These are phyloP conservation scores for Citrus mangshanensis DNA, from an alignment of 345 rosid species.

Conservation along the genomic window DNA sequence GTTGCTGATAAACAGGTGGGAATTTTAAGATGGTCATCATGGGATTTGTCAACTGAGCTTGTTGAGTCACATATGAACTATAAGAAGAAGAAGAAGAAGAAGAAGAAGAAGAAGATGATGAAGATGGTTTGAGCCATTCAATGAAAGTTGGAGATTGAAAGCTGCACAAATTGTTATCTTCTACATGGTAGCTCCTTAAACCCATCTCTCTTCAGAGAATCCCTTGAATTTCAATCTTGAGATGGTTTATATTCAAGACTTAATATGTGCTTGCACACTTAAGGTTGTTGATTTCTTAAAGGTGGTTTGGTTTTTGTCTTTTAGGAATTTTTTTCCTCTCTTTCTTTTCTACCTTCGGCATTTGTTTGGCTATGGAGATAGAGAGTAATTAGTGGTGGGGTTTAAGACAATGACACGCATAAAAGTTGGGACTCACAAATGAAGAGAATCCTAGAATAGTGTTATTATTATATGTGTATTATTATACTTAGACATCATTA, in stretches of 20 bases:
- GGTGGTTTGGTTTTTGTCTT: conserved; percentile 55
- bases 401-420: conserved; percentile 54
- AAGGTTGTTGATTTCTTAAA: conserved; percentile 35
- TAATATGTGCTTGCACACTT: conserved; percentile 32
- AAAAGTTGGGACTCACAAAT: conserved; percentile 17
- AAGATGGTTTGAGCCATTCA: conserved; percentile 80
- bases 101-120: conserved; percentile 16
- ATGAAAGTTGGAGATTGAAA: conserved; percentile 56
- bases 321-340: conserved; percentile 24
- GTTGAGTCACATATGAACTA: conserved; percentile 26
- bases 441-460: conserved; percentile 66
- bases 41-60: conserved; percentile 29
- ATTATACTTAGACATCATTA: not conserved
- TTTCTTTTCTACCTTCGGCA: conserved; percentile 30
- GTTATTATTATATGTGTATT: not conserved
- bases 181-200: conserved; percentile 42
- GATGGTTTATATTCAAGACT: conserved; percentile 33
- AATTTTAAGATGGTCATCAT: conserved; percentile 17
- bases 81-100: conserved; percentile 26
- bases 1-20: conserved; percentile 16
- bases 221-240: conserved; percentile 12
- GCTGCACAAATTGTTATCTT: conserved; percentile 23
- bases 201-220: conserved; percentile 38
- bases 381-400: conserved; percentile 61
- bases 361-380: conserved; percentile 23